Conservation (phyloP, 139 green algal species). For the Micractinium conductrix region DNA sequence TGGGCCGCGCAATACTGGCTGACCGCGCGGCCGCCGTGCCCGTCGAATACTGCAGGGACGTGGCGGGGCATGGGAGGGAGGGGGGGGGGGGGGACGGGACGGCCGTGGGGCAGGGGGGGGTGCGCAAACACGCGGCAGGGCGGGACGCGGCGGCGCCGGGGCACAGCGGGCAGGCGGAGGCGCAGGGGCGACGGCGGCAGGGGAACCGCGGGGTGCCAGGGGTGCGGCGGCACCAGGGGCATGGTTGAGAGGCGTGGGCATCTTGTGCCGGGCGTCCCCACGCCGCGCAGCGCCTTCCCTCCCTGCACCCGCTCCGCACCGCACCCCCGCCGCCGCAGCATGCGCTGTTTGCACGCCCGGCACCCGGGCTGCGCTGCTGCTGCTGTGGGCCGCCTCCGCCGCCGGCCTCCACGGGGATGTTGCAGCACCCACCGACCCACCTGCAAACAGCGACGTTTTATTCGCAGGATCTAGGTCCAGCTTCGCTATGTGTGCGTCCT, state of each 20-base stretch:
- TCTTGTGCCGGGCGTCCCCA: too few relatives aligned
- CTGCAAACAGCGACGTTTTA: conserved; percentile 45
- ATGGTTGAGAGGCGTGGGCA: too few relatives aligned
- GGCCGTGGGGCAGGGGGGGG: too few relatives aligned
- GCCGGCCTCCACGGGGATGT: background rate
- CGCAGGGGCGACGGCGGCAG: background rate
- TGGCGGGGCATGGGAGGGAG: background rate
- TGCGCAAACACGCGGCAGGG: background rate
- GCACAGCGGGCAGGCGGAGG: background rate
- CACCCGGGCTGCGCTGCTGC: background rate
- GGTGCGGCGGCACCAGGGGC: too few relatives aligned
- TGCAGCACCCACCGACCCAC: background rate
- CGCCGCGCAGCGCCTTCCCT: too few relatives aligned
- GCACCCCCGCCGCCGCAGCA: too few relatives aligned
- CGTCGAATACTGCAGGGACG: conserved; percentile 45
- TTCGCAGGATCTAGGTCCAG: conserved; percentile 31
- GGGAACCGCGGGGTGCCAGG: background rate
- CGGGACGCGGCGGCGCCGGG: too few relatives aligned
- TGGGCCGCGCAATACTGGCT: conserved; percentile 48
- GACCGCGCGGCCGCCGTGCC: conserved; percentile 53
- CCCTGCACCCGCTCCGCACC: too few relatives aligned
- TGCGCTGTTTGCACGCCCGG: too few relatives aligned
- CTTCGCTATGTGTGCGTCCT: conserved; percentile 54
- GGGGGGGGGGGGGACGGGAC: background rate
- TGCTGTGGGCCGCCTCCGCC: background rate